Percentiles rank a stretch among this genome's conserved stretches.
Conservation (phyloP, 2,329 filamentous ascomycete species). For the Exutisphaerella laricina region DNA sequence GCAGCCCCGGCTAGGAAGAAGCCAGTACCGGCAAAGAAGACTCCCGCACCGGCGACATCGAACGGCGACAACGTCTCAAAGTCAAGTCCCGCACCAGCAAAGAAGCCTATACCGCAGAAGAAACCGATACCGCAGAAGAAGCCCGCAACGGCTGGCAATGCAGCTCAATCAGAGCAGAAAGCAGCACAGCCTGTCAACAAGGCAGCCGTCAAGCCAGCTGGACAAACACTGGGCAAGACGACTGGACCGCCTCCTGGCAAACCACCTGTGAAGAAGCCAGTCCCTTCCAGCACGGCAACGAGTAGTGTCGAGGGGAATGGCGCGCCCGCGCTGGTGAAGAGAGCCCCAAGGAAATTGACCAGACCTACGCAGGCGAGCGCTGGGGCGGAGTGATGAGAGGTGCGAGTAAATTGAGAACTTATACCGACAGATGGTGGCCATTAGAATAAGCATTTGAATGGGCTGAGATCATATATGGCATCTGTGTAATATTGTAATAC, state of each 20-base stretch:
- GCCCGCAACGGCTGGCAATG: not conserved
- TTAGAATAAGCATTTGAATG: too few species aligned
- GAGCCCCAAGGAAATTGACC: slow-evolving; percentile 3
- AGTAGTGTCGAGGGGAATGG: not conserved
- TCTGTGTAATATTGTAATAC: too few species aligned
- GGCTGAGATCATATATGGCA: too few species aligned
- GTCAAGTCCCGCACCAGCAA: not conserved
- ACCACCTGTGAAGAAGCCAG: slow-evolving; percentile 9
- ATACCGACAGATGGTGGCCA: not conserved
- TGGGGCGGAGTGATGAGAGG: not conserved
- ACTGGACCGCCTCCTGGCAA: slow-evolving; percentile 2
- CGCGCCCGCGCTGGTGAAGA: not conserved
- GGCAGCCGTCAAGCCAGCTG: slow-evolving; percentile 4
- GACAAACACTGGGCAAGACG: slow-evolving; percentile 2
- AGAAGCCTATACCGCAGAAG: slow-evolving; percentile 2
- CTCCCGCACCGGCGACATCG: not conserved
- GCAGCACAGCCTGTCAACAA: slow-evolving; percentile 5
- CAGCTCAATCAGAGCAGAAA: slow-evolving; percentile 1
- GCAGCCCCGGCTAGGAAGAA: slow-evolving; percentile 20
- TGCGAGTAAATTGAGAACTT: too few species aligned
- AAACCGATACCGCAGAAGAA: slow-evolving; percentile 32
- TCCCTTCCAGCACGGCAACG: slow-evolving; percentile 1
- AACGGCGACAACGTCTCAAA: not conserved
- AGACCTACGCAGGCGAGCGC: not conserved
- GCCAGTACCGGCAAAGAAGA: slow-evolving; percentile 15